Evolutionary conservation across 1,284 basidiomycete species (phyloP).

Genomic region (Erythrobasidium hasegawianum): DNA sequence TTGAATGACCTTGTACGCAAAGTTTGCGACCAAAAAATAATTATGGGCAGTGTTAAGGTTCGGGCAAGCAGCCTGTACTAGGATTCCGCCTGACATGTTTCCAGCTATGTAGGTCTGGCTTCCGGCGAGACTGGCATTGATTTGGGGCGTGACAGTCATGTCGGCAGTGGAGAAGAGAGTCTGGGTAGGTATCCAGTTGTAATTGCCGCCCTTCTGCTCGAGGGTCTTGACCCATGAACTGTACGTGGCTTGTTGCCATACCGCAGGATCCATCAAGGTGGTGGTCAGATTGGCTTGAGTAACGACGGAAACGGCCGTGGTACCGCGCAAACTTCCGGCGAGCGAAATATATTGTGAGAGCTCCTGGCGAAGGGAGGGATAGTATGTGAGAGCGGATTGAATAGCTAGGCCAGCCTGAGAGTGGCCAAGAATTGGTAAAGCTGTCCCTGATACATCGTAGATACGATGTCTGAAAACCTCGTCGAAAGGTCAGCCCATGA

Average conservation of each 20-base stretch:
- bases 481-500: too few species aligned
- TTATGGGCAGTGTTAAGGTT: background rate
- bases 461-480: too few species aligned
- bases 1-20: background rate
- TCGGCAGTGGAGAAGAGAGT: conserved; percentile 5
- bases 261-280: conserved; percentile 4
- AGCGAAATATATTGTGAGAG: background rate
- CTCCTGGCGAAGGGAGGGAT: conserved; percentile 11
- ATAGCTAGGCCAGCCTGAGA: conserved; percentile 7
- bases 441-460: too few species aligned
- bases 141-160: conserved; percentile 2
- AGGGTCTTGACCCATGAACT: background rate
- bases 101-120: conserved; percentile 2
- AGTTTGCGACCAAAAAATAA: background rate
- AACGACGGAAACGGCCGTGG: conserved; percentile 8
- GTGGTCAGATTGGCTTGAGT: background rate
- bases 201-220: background rate
- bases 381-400: conserved; percentile 9
- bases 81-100: conserved; percentile 1
- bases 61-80: conserved; percentile 1
- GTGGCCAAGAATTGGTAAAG: conserved; percentile 2
- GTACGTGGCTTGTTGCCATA: conserved; percentile 6
- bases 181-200: conserved; percentile 3
- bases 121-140: background rate
- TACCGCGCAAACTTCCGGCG: background rate